These are phyloP conservation scores for Lactuca saligna DNA, from an alignment of 129 eudicot species.

Conservation along the genomic window DNA sequence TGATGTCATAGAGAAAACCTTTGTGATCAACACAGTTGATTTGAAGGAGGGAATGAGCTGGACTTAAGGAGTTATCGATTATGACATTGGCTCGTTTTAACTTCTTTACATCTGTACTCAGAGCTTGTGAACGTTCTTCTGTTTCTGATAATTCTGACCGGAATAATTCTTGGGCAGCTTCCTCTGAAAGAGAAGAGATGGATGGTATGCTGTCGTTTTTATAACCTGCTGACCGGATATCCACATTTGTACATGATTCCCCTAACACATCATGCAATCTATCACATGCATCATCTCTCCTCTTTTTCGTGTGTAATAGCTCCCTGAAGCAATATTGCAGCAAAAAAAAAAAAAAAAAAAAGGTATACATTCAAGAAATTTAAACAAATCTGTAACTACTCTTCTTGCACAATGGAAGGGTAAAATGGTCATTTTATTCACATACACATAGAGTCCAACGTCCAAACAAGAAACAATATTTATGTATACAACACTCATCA, in stretches of 20 bases:
- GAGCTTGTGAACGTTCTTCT: constrained; percentile 64
- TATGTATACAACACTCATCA: too few relatives aligned
- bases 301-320: constrained; percentile 63
- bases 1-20: constrained; percentile 85
- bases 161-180: constrained; percentile 69
- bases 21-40: constrained; percentile 81
- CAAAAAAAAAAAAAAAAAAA: not conserved
- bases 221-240: constrained; percentile 54
- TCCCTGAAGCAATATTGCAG: constrained; percentile 42
- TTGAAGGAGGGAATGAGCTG: constrained; percentile 80
- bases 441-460: too few relatives aligned
- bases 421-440: too few relatives aligned
- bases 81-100: constrained; percentile 56
- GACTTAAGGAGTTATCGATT: constrained; percentile 72
- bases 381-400: not conserved
- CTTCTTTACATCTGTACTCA: constrained; percentile 59
- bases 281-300: constrained; percentile 60
- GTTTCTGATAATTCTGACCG: constrained; percentile 50
- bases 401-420: too few relatives aligned
- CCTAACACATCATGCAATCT: constrained; percentile 55
- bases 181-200: constrained; percentile 54
- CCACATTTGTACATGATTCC: constrained; percentile 61
- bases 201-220: constrained; percentile 42
- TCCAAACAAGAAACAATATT: too few relatives aligned
- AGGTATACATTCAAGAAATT: not conserved